Percentiles rank a stretch among this genome's conserved stretches.
Evolutionary conservation across 768 basidiomycete genomes (phyloP).

Genomic region (Albatrellus ellisii): DNA sequence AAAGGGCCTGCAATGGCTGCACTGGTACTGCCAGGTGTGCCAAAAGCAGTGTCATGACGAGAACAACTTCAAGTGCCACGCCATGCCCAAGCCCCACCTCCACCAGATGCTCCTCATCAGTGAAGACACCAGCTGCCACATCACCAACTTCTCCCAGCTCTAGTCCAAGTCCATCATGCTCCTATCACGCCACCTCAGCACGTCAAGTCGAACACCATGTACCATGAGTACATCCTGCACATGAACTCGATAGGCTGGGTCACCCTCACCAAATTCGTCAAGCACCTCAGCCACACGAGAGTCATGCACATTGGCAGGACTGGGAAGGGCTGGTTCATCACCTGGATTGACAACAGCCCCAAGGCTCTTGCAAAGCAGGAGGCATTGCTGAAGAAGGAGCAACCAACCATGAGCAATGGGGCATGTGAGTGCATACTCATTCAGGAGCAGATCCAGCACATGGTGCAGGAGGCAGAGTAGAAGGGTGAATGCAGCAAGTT

Average conservation of each 20-base stretch:
- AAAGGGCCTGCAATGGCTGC: conserved; percentile 87
- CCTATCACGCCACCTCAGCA: conserved; percentile 92
- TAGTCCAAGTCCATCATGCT: conserved; percentile 83
- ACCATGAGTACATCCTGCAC: conserved; percentile 97
- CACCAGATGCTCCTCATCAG: conserved; percentile 97
- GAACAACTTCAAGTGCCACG: conserved; percentile 98
- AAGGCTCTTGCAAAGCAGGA: conserved; percentile 89
- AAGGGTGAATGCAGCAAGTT: conserved; percentile 17
- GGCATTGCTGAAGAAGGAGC: conserved; percentile 82
- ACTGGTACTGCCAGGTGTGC: conserved; percentile 99
- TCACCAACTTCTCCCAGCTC: conserved; percentile 86
- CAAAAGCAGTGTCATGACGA: conserved; percentile 98
- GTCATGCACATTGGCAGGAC: conserved; percentile 92
- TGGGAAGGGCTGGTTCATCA: conserved; percentile 95
- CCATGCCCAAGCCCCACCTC: conserved; percentile 77
- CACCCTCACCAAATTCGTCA: conserved; percentile 87
- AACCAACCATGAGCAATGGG: conserved; percentile 85
- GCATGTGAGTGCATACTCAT: conserved; percentile 84
- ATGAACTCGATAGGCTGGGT: conserved; percentile 99
- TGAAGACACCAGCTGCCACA: conserved; percentile 84
- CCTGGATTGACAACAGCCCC: conserved; percentile 95
- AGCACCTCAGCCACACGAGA: conserved; percentile 76
- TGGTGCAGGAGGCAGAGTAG: conserved; percentile 36
- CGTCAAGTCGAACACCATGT: conserved; percentile 87
- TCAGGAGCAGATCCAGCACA: conserved; percentile 88